phyloP scores from a whole-genome alignment of 768 basidiomycete species.

The Mycena crocata region DNA sequence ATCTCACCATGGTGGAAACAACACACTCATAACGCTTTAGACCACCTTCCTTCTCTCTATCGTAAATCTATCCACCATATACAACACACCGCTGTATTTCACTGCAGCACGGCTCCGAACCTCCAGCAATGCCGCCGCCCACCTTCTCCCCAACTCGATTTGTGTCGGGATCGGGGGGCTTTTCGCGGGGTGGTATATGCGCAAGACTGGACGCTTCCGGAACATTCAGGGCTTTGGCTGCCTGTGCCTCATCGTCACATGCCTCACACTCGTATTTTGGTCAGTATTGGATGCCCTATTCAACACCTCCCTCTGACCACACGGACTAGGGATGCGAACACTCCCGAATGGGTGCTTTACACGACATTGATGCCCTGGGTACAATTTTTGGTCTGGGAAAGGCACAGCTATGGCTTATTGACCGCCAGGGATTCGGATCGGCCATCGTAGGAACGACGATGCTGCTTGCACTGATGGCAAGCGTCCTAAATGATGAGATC shows the following conservation, averaged over 20 bases:
- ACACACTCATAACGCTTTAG: neutral
- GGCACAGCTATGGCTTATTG: too few relatives aligned
- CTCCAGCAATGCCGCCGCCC: constrained; percentile 68
- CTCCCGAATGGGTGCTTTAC: constrained; percentile 35
- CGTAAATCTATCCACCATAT: constrained; percentile 53
- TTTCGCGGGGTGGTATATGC: constrained; percentile 67
- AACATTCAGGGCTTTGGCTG: constrained; percentile 22
- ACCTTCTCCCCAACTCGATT: constrained; percentile 75
- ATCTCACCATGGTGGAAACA: neutral
- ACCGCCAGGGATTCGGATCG: constrained; percentile 67
- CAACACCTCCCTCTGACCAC: neutral
- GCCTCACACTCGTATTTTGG: constrained; percentile 20
- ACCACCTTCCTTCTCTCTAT: constrained; percentile 24
- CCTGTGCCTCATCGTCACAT: constrained; percentile 25
- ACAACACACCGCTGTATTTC: constrained; percentile 76
- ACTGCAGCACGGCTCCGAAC: constrained; percentile 66
- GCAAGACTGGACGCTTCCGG: constrained; percentile 36
- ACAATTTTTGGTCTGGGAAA: too few relatives aligned
- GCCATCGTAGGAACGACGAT: constrained; percentile 67
- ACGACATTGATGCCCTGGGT: constrained; percentile 46
- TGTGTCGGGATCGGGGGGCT: constrained; percentile 73
- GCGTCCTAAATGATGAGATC: constrained; percentile 66
- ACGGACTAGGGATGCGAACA: constrained; percentile 23
- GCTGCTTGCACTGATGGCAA: constrained; percentile 72
- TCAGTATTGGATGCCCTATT: neutral